These are phyloP conservation scores for Fusarium brachygibbosum DNA, from an alignment of 2,329 filamentous ascomycete genomes.

Conservation along the genomic window DNA sequence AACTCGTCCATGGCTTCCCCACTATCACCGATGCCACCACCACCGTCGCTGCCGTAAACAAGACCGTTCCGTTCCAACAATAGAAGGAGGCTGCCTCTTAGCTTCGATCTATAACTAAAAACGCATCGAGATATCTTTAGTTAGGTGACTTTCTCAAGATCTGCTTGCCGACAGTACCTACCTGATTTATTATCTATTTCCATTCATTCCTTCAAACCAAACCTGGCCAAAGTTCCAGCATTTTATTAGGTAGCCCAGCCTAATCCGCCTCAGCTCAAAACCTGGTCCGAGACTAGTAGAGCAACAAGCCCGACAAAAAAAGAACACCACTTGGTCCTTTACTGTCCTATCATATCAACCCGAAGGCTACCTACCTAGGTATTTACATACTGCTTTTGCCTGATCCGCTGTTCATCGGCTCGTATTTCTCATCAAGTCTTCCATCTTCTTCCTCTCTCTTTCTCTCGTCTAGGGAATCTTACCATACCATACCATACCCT, in stretches of 20 bases:
- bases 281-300: slow-evolving; percentile 16
- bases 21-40: slow-evolving; percentile 36
- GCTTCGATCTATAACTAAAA: slow-evolving; percentile 29
- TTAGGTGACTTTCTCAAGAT: background rate
- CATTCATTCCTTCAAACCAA: slow-evolving; percentile 5
- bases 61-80: slow-evolving; percentile 40
- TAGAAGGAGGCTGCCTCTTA: slow-evolving; percentile 42
- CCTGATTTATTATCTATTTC: slow-evolving; percentile 6
- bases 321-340: slow-evolving; percentile 19
- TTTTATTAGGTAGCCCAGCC: slow-evolving; percentile 27
- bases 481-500: background rate
- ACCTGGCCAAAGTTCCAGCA: background rate
- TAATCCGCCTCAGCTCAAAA: slow-evolving; percentile 33
- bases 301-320: slow-evolving; percentile 23
- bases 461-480: slow-evolving; percentile 21
- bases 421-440: slow-evolving; percentile 42
- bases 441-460: slow-evolving; percentile 10
- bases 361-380: slow-evolving; percentile 13
- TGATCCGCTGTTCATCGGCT: slow-evolving; percentile 35
- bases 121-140: background rate
- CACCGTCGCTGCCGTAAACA: slow-evolving; percentile 41
- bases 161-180: background rate
- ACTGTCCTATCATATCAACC: slow-evolving; percentile 22
- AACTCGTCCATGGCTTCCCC: slow-evolving; percentile 9
- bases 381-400: slow-evolving; percentile 18